Evolutionary conservation across 2,329 filamentous ascomycete genomes (phyloP), one percentile per base, ranked within the genome.

Genomic region (Colletotrichum horii): DNA sequence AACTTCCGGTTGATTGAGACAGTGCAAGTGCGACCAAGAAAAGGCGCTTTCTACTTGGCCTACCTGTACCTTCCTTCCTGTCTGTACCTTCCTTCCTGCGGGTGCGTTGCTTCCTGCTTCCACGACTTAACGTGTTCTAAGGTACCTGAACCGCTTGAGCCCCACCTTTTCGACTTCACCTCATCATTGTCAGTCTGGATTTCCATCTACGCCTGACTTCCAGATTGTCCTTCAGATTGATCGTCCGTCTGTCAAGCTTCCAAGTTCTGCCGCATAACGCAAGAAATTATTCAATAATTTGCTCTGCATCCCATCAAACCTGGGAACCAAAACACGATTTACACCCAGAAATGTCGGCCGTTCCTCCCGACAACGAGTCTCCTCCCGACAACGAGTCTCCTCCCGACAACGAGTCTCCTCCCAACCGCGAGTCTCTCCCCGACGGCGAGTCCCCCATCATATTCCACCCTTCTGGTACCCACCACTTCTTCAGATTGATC

Each of bases 181-280:
- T 48, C n/a, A 14, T 22, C 11, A 4, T 14, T 3, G 11, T 0
- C n/a, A 48, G n/a, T 12, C 43, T 14, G 43, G 2, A 22, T 48
- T 22, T 48, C n/a, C 43, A 48, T 22, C 3, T n/a, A 22, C 43
- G 38, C n/a, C 19, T 8, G n/a, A 4, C 2, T 48, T 48, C n/a
- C n/a, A 22, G n/a, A 3, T 48, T 48, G 3, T 22, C 1, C 0
- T 6, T n/a, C 38, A 6, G 19, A 4, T 43, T 43, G 0, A 0
- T n/a, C 9, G 19, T 43, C 1, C 38, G 38, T 43, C 19, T 12
- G n/a, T 43, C 3, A 43, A n/a, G 19, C 9, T 43, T 7, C 19
- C 38, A n/a, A 43, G 19, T n/a, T 43, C 19, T 12, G 9, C 38
- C 0, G 5, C 9, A 43, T 1, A 11, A 43, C 5, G 3, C 38